phyloP scores from a whole-genome alignment of 2,329 filamentous ascomycete genomes.

The Phaeophleospora eucalypticola region DNA sequence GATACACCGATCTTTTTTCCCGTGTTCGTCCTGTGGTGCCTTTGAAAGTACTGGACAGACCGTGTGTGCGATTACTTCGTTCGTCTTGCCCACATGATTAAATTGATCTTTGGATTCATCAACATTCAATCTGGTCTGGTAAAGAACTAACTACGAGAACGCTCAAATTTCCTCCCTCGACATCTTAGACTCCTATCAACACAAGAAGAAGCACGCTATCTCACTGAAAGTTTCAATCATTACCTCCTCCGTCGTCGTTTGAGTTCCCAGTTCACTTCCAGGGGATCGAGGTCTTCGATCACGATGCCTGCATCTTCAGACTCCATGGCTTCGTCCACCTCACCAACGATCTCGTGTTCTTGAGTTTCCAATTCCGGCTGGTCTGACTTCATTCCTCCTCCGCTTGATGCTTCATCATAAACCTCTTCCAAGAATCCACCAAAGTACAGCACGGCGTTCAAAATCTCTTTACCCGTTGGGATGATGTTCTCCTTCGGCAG shows the following conservation, averaged over 20 bases:
- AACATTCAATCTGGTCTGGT: too few relatives aligned
- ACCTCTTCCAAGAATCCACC: slow-evolving; percentile 67
- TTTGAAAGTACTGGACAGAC: too few relatives aligned
- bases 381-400: slow-evolving; percentile 6
- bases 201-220: neutral
- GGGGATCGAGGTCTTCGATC: slow-evolving; percentile 12
- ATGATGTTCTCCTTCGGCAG: slow-evolving; percentile 82
- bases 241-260: slow-evolving; percentile 13
- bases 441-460: slow-evolving; percentile 77
- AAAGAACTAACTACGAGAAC: too few relatives aligned
- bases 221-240: neutral
- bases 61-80: too few relatives aligned
- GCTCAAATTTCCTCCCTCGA: neutral
- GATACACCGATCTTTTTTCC: too few relatives aligned
- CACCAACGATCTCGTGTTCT: neutral
- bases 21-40: too few relatives aligned
- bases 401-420: slow-evolving; percentile 27
- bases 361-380: slow-evolving; percentile 6
- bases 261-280: slow-evolving; percentile 16
- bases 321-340: slow-evolving; percentile 3
- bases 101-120: too few relatives aligned
- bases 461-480: slow-evolving; percentile 71
- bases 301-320: slow-evolving; percentile 12
- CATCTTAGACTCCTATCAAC: neutral
- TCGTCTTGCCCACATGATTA: too few relatives aligned